Percentiles rank a stretch among this genome's conserved stretches.
Conservation (phyloP, 2,329 filamentous ascomycete species). For the Penicillium crustosum region DNA sequence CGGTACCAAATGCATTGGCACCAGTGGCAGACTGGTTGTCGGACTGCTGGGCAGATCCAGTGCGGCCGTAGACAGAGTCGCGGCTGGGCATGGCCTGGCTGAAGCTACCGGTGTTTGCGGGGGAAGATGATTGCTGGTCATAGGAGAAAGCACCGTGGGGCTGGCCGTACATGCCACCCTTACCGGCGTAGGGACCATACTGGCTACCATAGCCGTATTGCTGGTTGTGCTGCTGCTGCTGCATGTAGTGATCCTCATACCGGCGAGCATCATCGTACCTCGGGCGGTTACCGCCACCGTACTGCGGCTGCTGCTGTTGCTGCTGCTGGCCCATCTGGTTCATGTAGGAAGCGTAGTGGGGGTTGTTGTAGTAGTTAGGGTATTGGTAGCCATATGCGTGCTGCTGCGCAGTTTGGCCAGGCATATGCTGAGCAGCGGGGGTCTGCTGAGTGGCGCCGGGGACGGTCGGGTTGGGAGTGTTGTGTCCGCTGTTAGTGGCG, state of each 20-base stretch:
- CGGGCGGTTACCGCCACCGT: slow-evolving; percentile 49
- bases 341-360: slow-evolving; percentile 64
- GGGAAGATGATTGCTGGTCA: slow-evolving; percentile 65
- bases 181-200: slow-evolving; percentile 54
- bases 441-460: slow-evolving; percentile 55
- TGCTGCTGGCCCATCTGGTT: slow-evolving; percentile 52
- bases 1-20: slow-evolving; percentile 50
- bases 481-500: slow-evolving; percentile 86
- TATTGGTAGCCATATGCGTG: slow-evolving; percentile 61
- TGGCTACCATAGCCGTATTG: slow-evolving; percentile 58
- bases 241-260: slow-evolving; percentile 46
- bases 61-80: slow-evolving; percentile 60
- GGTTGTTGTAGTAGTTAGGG: slow-evolving; percentile 57
- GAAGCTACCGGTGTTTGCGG: slow-evolving; percentile 56
- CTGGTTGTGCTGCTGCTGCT: slow-evolving; percentile 39
- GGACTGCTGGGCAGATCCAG: slow-evolving; percentile 57
- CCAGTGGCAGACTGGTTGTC: slow-evolving; percentile 54
- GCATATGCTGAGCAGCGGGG: slow-evolving; percentile 54
- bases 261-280: slow-evolving; percentile 52
- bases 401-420: slow-evolving; percentile 47
- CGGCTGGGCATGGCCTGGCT: slow-evolving; percentile 48
- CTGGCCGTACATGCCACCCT: slow-evolving; percentile 63
- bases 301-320: slow-evolving; percentile 46
- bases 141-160: slow-evolving; percentile 57
- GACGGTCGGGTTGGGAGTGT: slow-evolving; percentile 78